These are phyloP conservation scores for Coemansia sp. DNA, from an alignment of 192 early-diverging fungal genomes.

Conservation along the genomic window DNA sequence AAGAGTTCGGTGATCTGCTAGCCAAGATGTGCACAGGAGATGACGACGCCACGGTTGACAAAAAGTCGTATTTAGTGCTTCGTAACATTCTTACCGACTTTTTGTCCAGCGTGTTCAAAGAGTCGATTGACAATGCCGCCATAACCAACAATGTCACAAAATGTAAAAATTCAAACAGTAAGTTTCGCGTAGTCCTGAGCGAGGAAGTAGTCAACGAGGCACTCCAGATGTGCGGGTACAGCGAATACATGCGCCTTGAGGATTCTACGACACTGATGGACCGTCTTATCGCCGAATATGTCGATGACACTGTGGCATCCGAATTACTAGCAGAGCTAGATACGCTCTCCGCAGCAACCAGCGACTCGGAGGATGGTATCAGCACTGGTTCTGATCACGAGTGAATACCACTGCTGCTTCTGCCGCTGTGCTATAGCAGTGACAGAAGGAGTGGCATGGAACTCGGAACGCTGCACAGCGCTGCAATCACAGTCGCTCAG, in stretches of 20 bases:
- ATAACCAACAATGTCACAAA: not conserved
- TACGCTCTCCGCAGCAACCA: too few species aligned
- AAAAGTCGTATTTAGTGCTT: not conserved
- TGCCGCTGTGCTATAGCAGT: too few species aligned
- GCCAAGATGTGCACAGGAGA: slow-evolving; percentile 5
- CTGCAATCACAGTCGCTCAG: too few species aligned
- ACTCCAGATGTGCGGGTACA: not conserved
- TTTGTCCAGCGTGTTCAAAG: not conserved
- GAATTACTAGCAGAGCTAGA: not conserved
- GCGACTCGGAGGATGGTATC: not conserved
- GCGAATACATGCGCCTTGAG: too few species aligned
- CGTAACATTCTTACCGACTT: not conserved
- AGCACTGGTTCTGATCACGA: not conserved
- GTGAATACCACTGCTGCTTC: too few species aligned
- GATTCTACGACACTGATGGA: not conserved
- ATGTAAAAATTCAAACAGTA: not conserved
- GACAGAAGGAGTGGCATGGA: too few species aligned
- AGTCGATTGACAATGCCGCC: not conserved
- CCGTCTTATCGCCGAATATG: not conserved
- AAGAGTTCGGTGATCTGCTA: slow-evolving; percentile 6
- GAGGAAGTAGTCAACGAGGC: not conserved
- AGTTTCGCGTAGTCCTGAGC: not conserved
- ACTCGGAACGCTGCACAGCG: too few species aligned
- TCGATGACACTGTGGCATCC: not conserved
- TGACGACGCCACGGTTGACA: not conserved